Conservation (phyloP, 441 rosid genomes). For the Eugenia klotzschiana region DNA sequence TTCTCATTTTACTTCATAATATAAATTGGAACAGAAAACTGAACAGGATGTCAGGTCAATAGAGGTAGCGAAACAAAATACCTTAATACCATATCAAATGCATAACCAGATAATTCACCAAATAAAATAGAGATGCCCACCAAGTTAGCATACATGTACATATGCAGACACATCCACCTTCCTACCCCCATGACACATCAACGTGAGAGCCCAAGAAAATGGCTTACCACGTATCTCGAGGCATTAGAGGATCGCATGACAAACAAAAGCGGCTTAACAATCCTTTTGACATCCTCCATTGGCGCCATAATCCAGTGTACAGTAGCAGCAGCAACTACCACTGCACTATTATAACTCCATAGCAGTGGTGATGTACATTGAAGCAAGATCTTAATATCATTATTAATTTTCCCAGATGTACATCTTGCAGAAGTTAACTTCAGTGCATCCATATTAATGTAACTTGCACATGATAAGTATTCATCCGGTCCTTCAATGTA, state of each 20-base stretch:
- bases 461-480: constrained; percentile 53
- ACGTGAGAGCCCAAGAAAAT: neutral
- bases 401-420: constrained; percentile 56
- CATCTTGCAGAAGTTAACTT: constrained; percentile 29
- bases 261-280: constrained; percentile 82
- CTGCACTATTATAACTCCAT: constrained; percentile 94
- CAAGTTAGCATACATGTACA: neutral
- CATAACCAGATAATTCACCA: neutral
- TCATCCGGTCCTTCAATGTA: constrained; percentile 94
- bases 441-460: constrained; percentile 15
- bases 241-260: constrained; percentile 70
- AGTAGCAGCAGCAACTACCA: constrained; percentile 85
- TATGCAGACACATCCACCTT: neutral
- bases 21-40: neutral
- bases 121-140: neutral
- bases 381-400: constrained; percentile 68
- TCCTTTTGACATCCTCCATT: constrained; percentile 51
- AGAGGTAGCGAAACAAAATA: neutral
- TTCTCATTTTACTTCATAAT: neutral
- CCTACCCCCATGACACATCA: neutral
- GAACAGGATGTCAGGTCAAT: neutral
- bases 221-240: constrained; percentile 84
- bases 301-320: constrained; percentile 97
- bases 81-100: neutral
- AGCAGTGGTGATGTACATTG: constrained; percentile 80